Evolutionary conservation across 2,329 filamentous ascomycete species (phyloP), one percentile per base, ranked within the genome.

Genomic region (Arachnopeziza araneosa): DNA sequence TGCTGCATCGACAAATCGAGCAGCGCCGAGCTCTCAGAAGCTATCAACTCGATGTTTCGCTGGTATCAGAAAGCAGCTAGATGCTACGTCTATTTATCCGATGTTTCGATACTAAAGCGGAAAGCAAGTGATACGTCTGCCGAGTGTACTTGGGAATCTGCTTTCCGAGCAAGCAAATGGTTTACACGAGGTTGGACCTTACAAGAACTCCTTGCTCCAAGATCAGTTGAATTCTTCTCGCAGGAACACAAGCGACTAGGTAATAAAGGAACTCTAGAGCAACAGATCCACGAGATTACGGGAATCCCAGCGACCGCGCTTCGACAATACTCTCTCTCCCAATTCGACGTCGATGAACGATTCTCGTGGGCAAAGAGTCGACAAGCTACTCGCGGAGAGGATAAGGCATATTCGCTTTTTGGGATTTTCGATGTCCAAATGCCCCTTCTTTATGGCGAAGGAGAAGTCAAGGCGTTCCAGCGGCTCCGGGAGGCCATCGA

Each of bases 351-450:
- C 32, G 24, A 57, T 30, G 58, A 60, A 24, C 58, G 58, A 60
- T 44, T 78, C 74, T 30, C 26, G 9, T 30, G 26, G 26, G 26
- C 26, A 30, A 30, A 30, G 9, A 30, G 26, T 30, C 26, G 26
- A 30, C 26, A 30, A 9, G 9, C 26, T 30, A 30, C 26, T 5
- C 26, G 26, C 9, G 26, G 26, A 24, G 50, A 52, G 21, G 50
- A 52, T 14, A 52, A 52, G 24, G 50, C 50, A 24, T 52, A 52
- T 24, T 52, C 50, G 24, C 51, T 49, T 21, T 61, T 79, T 2
- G 77, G 77, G 0, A 69, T 79, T 0, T 79, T 79, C 32, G 69
- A 68, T 1, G 70, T 79, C 30, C 9, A 48, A 23, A 21, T n/a
- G 32, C 48, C 32, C 17, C 19, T 26, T 44, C 26, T 21, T 22